Conservation (phyloP, 176 grass and related monocot species). For the Triticum timopheevii region DNA sequence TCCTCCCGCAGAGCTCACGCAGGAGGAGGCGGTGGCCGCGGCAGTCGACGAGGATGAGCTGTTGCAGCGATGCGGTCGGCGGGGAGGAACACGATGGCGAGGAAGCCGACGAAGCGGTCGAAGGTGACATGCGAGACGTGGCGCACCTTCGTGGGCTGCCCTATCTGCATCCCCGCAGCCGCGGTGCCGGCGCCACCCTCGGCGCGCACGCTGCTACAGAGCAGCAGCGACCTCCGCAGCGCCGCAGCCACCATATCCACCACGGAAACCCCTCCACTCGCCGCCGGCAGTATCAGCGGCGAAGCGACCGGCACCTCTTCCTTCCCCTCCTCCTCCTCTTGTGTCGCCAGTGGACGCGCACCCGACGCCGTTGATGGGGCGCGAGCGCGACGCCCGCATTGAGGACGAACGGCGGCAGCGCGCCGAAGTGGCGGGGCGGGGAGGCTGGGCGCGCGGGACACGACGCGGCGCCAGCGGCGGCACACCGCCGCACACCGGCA, state of each 20-base stretch:
- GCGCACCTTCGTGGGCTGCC: conserved; percentile 79
- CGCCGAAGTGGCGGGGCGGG: no score
- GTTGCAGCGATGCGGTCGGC: no score
- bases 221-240: conserved; percentile 84
- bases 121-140: conserved; percentile 97
- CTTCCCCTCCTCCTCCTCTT: conserved; percentile 28
- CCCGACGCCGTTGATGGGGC: no score
- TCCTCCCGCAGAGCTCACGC: no score
- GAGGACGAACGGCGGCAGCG: no score
- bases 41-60: no score
- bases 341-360: no score
- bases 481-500: no score
- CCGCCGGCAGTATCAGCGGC: conserved; percentile 44
- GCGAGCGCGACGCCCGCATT: no score
- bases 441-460: no score
- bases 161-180: conserved; percentile 68
- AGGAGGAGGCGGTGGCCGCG: no score
- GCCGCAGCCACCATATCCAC: conserved; percentile 68
- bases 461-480: no score
- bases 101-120: conserved; percentile 91
- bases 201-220: conserved; percentile 66
- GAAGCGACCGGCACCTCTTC: conserved; percentile 47
- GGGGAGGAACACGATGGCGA: conserved; percentile 9
- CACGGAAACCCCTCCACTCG: conserved; percentile 60
- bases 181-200: conserved; percentile 17